Evolutionary conservation across 2,329 filamentous ascomycete species (phyloP), one percentile per base, ranked within the genome.

Genomic region (Botrytis fragariae): DNA sequence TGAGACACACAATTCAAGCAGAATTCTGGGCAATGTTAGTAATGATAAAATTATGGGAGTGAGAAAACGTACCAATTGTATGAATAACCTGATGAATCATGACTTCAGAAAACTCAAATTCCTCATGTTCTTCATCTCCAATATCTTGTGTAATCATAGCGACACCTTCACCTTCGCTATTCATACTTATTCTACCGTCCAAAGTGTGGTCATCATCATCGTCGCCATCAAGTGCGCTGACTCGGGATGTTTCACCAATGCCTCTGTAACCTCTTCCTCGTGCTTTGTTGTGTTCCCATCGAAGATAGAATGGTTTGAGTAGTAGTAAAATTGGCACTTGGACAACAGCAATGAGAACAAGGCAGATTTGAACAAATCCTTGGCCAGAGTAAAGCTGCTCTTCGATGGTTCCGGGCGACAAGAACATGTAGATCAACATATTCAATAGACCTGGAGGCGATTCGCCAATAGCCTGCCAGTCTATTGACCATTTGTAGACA

Each of bases 31-130:
- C 12, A 39, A 22, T 45, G 75, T 85, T 81, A 85, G 81, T 60
- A 73, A 67, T 37, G 63, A 63, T 20, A 51, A 45, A 44, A n/a
- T 44, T 29, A 42, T 35, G 35, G n/a, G 44, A 29, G 37, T 29
- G 35, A 35, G n/a, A 68, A 25, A 77, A 84, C 91, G 84, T 90
- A 95, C 93, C 94, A 80, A 98, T 98, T 29, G 95, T 98, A 85
- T 98, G 97, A 81, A 99, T 99, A 82, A 98, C 90, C 83, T 99
- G 96, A 84, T 99, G 96, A 81, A 99, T 99, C 94, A 99, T 98
- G 76, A 94, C 89, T 83, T 99, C 96, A 74, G 92, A 90, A 82
- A 99, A 99, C 79, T 99, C 96, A 82, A 99, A 99, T 81, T 99
- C 96, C 80, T 96, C 95, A 78, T 98, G 93, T 78, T 95, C 95